Percentiles rank a stretch among this genome's conserved stretches.
Evolutionary conservation across 352 stramenopile genomes (phyloP).

Genomic region (Pythium inflatum): DNA sequence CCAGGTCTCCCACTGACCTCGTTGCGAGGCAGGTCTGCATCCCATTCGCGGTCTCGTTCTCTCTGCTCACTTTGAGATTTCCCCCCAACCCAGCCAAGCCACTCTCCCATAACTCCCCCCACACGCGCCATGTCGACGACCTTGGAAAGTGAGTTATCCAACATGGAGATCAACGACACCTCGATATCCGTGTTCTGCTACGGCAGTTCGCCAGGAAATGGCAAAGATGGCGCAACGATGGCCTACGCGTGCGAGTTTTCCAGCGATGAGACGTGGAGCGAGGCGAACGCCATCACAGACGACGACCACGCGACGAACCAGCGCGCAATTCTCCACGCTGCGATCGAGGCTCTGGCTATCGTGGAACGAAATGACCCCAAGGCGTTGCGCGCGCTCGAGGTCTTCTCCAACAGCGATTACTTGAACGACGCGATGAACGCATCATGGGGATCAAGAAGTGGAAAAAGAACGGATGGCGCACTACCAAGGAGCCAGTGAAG

Average conservation of each 20-base stretch:
- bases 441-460: not conserved
- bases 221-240: not conserved
- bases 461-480: not conserved
- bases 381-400: not conserved
- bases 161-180: not conserved
- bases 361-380: not conserved
- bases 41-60: too few species aligned
- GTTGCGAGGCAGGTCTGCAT: too few species aligned
- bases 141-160: too few species aligned
- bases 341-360: not conserved
- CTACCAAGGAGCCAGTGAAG: not conserved
- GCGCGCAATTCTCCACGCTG: not conserved
- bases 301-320: not conserved
- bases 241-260: constrained; percentile 12
- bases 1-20: too few species aligned
- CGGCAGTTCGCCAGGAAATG: not conserved
- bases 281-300: not conserved
- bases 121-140: too few species aligned
- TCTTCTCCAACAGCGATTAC: not conserved
- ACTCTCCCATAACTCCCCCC: too few species aligned
- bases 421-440: constrained; percentile 1
- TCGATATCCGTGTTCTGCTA: constrained; percentile 2
- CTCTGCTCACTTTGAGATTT: too few species aligned
- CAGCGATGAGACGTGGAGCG: not conserved
- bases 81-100: too few species aligned